phyloP scores from a whole-genome alignment of 106 monocot species.

The Ottelia alismoides region DNA sequence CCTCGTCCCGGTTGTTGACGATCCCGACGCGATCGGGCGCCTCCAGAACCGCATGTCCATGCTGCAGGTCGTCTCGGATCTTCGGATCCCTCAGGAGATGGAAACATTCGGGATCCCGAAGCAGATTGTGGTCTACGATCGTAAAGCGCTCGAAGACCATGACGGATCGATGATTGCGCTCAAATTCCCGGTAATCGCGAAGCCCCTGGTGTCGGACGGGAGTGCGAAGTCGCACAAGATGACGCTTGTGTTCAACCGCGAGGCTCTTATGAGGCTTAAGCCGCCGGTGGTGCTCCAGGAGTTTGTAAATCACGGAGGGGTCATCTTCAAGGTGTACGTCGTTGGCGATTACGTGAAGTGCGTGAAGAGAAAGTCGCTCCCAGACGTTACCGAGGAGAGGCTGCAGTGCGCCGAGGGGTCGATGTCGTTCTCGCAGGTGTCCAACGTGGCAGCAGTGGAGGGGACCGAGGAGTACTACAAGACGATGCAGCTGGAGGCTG shows the following conservation, averaged over 20 bases:
- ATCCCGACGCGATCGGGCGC: constrained; percentile 26
- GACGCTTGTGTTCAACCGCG: constrained; percentile 33
- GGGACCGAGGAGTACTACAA: constrained; percentile 10
- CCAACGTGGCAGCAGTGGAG: constrained; percentile 12
- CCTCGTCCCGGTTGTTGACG: constrained; percentile 28
- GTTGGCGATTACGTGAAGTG: constrained; percentile 49
- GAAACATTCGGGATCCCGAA: constrained; percentile 43
- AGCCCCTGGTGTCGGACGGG: constrained; percentile 54
- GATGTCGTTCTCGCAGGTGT: constrained; percentile 36
- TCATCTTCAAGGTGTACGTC: constrained; percentile 67
- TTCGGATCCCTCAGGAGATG: constrained; percentile 7
- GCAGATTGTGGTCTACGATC: constrained; percentile 27
- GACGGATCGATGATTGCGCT: constrained; percentile 8
- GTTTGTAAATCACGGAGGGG: constrained; percentile 59
- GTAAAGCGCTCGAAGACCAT: constrained; percentile 19
- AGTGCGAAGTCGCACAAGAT: constrained; percentile 49
- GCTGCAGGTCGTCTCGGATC: constrained; percentile 30
- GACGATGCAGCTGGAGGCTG: constrained; percentile 19
- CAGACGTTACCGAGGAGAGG: constrained; percentile 30
- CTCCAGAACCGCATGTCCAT: constrained; percentile 53
- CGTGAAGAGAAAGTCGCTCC: constrained; percentile 54
- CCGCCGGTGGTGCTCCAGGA: constrained; percentile 60
- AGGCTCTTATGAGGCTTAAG: constrained; percentile 26
- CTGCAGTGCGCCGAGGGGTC: constrained; percentile 10
- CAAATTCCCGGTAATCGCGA: constrained; percentile 45